Percentiles rank a stretch among this genome's conserved stretches.
These are phyloP conservation scores for Aspergillus viridinutans DNA, from an alignment of 2,329 filamentous ascomycete species.

Conservation along the genomic window DNA sequence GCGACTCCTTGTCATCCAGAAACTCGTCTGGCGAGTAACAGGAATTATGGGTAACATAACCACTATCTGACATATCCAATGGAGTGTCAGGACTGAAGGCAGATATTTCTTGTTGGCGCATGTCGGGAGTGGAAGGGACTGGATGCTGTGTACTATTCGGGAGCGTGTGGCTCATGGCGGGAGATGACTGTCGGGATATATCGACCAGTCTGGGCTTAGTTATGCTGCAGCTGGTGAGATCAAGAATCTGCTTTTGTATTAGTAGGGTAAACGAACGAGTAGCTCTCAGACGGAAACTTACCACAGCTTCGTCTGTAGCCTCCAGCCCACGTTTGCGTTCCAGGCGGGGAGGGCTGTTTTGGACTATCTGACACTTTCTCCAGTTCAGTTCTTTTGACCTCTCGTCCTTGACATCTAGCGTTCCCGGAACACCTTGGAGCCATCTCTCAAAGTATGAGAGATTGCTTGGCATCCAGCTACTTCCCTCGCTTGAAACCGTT, in stretches of 20 bases:
- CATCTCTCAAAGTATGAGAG: constrained; percentile 36
- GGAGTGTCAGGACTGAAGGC: constrained; percentile 39
- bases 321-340: constrained; percentile 11
- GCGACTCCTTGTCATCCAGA: constrained; percentile 24
- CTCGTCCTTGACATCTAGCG: constrained; percentile 19
- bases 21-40: constrained; percentile 23
- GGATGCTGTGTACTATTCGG: constrained; percentile 22
- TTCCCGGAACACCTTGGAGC: constrained; percentile 36
- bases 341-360: constrained; percentile 5
- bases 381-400: constrained; percentile 27
- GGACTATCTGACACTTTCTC: constrained; percentile 9
- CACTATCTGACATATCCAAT: constrained; percentile 33
- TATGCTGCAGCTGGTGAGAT: constrained; percentile 29
- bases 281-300: constrained; percentile 9
- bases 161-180: constrained; percentile 21
- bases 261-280: background rate
- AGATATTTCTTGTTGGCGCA: constrained; percentile 32
- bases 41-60: constrained; percentile 28
- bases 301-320: constrained; percentile 21
- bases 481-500: constrained; percentile 35
- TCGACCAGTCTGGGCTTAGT: constrained; percentile 36
- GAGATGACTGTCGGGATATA: constrained; percentile 35
- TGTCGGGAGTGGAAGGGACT: constrained; percentile 34
- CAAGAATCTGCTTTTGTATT: constrained; percentile 23
- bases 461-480: constrained; percentile 32